Evolutionary conservation across 495 filamentous ascomycete genomes (phyloP), one percentile per base, ranked within the genome.

Genomic region (Hypoxylon subgilvum): DNA sequence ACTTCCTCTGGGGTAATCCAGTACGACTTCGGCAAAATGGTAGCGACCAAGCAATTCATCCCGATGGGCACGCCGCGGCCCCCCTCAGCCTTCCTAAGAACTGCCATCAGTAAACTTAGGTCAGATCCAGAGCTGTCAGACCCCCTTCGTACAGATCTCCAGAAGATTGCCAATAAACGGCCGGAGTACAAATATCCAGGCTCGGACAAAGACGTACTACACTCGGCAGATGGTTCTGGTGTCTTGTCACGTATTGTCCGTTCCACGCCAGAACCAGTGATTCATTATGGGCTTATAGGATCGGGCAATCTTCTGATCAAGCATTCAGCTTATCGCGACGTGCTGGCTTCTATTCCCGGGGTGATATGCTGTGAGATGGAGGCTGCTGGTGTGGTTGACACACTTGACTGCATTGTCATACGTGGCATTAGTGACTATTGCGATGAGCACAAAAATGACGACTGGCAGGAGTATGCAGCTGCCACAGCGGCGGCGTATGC

Each of bases 371-470:
- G 61, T 19, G 65, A 68, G 31, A 68, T 61, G 61, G 61, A 59
- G 21, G 61, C 65, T 1, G 61, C 61, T 0, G 61, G 65, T 6
- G 8, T 68, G 6, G 54, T 65, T 50, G 44, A 65, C 10, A 8
- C 45, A 14, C 55, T 68, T 28, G 56, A 56, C 8, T 65, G 47
- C 16, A 42, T 68, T 1, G 66, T 74, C 7, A 70, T 79, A 46
- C 61, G 72, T 6, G 75, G 76, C 2, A 75, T 77, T 19, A 71
- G 67, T 47, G 69, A 79, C 54, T 78, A 77, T 52, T 59, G 52
- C 1, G 71, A 77, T 47, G 57, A 54, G 4, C 68, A 76, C 27
- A 74, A 73, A 59, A 72, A 70, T 47, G 57, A 69, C 7, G 2
- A 27, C 3, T 69, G 64, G 67, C 55, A 65, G 23, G 21, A 25